Evolutionary conservation across 2,329 filamentous ascomycete genomes (phyloP).

Genomic region (Simplicillium sp.): DNA sequence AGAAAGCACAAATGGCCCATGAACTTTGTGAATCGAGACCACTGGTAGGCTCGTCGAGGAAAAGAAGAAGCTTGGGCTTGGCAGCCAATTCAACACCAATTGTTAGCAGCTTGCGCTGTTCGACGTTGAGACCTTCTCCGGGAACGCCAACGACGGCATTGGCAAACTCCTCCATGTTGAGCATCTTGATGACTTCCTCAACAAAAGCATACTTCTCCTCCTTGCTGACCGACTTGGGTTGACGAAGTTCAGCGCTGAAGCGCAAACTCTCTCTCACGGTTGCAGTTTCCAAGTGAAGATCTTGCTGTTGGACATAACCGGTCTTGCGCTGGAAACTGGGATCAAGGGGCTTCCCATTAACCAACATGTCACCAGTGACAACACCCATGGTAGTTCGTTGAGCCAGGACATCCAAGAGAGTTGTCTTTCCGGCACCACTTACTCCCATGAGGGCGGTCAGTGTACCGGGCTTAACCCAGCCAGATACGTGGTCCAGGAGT

Average conservation of each 20-base stretch:
- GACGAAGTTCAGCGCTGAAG: conserved; percentile 49
- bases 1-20: conserved; percentile 53
- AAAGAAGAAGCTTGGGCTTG: conserved; percentile 48
- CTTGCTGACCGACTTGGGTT: conserved; percentile 41
- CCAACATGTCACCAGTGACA: conserved; percentile 56
- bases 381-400: conserved; percentile 50
- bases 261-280: conserved; percentile 45
- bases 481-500: conserved; percentile 69
- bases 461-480: conserved; percentile 85
- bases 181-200: conserved; percentile 55
- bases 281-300: conserved; percentile 46
- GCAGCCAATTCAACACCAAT: conserved; percentile 52
- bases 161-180: conserved; percentile 58
- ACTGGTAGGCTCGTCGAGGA: conserved; percentile 51
- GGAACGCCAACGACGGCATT: conserved; percentile 56
- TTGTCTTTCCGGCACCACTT: conserved; percentile 35
- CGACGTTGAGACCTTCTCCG: conserved; percentile 51
- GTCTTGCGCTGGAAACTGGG: conserved; percentile 54
- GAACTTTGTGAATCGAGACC: conserved; percentile 56
- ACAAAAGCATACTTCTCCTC: conserved; percentile 53
- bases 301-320: conserved; percentile 59
- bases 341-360: conserved; percentile 49
- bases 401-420: conserved; percentile 30
- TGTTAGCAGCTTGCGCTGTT: conserved; percentile 52
- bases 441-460: conserved; percentile 70